These are phyloP conservation scores for Epichloe elymi DNA, from an alignment of 2,329 filamentous ascomycete species.

Conservation along the genomic window DNA sequence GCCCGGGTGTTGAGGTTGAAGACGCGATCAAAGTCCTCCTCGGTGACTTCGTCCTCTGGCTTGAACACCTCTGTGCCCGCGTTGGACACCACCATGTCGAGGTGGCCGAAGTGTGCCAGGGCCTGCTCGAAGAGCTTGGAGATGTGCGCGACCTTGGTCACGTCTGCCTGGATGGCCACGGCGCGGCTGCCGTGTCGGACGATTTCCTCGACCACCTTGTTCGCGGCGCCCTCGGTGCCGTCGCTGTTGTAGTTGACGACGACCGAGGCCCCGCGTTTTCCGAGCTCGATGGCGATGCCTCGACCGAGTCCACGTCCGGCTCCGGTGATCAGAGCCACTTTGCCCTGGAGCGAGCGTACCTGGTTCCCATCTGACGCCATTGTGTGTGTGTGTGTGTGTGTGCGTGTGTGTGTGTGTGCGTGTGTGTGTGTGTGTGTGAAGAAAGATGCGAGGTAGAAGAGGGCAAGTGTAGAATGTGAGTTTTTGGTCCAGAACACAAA, in stretches of 20 bases:
- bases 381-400: too few species aligned
- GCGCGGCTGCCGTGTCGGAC: constrained; percentile 45
- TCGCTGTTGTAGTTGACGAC: constrained; percentile 45
- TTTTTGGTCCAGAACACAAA: too few species aligned
- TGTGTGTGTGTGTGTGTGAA: too few species aligned
- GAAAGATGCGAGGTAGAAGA: too few species aligned
- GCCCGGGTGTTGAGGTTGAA: constrained; percentile 56
- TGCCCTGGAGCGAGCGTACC: constrained; percentile 14
- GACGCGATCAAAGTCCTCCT: constrained; percentile 60
- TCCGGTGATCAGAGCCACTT: constrained; percentile 23
- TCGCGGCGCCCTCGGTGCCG: constrained; percentile 36
- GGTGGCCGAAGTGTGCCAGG: constrained; percentile 48
- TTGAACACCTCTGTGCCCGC: constrained; percentile 56
- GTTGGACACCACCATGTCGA: constrained; percentile 61
- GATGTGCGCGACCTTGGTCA: constrained; percentile 51
- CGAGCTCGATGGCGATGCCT: constrained; percentile 45
- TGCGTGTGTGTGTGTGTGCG: too few species aligned
- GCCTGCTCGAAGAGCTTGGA: constrained; percentile 49
- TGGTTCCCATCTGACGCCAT: too few species aligned
- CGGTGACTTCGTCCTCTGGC: constrained; percentile 53
- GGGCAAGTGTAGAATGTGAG: too few species aligned
- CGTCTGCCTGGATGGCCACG: constrained; percentile 53
- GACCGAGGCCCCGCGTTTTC: constrained; percentile 41
- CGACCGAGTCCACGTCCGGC: constrained; percentile 44
- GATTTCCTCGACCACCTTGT: constrained; percentile 41